Evolutionary conservation across 352 stramenopile genomes (phyloP).

Genomic region (Chrysophaeum taylorii): DNA sequence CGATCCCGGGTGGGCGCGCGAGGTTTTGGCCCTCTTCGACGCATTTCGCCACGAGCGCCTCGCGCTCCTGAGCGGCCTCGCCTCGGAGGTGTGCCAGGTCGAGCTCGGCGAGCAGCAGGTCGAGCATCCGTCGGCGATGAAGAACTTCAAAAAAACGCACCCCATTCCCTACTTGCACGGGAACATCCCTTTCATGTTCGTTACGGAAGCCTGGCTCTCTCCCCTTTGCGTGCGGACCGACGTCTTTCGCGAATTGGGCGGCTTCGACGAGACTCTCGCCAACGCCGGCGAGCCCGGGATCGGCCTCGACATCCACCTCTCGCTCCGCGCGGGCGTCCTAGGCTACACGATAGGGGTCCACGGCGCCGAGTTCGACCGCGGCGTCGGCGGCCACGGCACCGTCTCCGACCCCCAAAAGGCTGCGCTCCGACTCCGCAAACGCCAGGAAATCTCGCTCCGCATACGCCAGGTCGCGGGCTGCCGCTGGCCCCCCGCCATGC

Average conservation of each 20-base stretch:
- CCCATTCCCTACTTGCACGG: neutral
- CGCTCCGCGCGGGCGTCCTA: neutral
- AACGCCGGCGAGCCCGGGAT: neutral
- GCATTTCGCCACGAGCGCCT: neutral
- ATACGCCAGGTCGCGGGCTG: constrained; percentile 10
- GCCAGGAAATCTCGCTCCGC: neutral
- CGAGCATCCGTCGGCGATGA: constrained; percentile 11
- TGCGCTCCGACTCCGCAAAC: neutral
- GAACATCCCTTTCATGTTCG: neutral
- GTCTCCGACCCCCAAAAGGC: neutral
- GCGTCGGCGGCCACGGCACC: constrained; percentile 3
- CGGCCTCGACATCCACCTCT: constrained; percentile 12
- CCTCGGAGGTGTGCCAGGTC: constrained; percentile 1
- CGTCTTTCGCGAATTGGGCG: neutral
- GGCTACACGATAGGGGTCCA: neutral
- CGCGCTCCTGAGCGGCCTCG: neutral
- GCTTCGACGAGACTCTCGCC: constrained; percentile 11
- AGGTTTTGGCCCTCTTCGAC: neutral
- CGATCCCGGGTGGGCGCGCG: neutral
- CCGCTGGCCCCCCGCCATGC: too few relatives aligned
- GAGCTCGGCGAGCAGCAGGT: neutral
- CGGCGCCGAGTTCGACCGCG: neutral
- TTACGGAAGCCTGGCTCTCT: constrained; percentile 8
- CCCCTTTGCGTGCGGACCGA: neutral
- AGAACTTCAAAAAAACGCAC: neutral